phyloP scores from a whole-genome alignment of 2,329 filamentous ascomycete genomes.

The Cytospora piceae region DNA sequence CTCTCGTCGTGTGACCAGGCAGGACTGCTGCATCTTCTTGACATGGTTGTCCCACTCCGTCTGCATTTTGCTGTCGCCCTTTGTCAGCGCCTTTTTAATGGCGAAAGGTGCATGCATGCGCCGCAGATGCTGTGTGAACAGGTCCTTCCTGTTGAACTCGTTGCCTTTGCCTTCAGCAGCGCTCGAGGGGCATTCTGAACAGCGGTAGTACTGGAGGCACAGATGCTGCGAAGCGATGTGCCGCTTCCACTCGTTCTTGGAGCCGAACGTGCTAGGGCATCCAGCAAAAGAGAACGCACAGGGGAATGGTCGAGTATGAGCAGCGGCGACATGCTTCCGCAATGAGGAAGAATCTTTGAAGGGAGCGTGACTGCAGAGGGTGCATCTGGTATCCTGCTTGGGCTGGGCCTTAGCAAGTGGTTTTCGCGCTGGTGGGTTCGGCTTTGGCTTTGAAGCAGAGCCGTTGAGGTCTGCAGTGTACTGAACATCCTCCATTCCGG shows the following conservation, averaged over 20 bases:
- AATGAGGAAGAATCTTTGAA: constrained; percentile 70
- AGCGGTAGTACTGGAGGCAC: constrained; percentile 67
- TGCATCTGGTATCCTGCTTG: constrained; percentile 66
- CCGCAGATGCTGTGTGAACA: constrained; percentile 92
- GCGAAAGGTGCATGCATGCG: constrained; percentile 85
- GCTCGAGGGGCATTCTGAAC: constrained; percentile 61
- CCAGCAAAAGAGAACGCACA: constrained; percentile 87
- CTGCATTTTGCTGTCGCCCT: constrained; percentile 62
- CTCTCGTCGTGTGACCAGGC: constrained; percentile 69
- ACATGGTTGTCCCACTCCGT: constrained; percentile 67
- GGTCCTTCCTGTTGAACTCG: constrained; percentile 91
- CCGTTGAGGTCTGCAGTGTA: constrained; percentile 41
- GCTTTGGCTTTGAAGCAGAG: constrained; percentile 46
- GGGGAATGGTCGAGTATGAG: constrained; percentile 74
- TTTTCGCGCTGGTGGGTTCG: constrained; percentile 42
- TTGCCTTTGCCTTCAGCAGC: constrained; percentile 61
- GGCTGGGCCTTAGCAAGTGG: constrained; percentile 51
- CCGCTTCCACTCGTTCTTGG: constrained; percentile 98
- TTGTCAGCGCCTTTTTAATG: constrained; percentile 60
- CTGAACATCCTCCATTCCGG: constrained; percentile 45
- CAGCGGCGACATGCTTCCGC: constrained; percentile 68
- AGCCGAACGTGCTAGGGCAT: constrained; percentile 81
- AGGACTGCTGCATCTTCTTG: constrained; percentile 73
- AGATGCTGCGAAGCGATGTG: constrained; percentile 92
- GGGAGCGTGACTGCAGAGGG: constrained; percentile 64